These are phyloP conservation scores for Suhomyces anneliseae DNA, from an alignment of 1,139 yeast genomes.

Conservation along the genomic window DNA sequence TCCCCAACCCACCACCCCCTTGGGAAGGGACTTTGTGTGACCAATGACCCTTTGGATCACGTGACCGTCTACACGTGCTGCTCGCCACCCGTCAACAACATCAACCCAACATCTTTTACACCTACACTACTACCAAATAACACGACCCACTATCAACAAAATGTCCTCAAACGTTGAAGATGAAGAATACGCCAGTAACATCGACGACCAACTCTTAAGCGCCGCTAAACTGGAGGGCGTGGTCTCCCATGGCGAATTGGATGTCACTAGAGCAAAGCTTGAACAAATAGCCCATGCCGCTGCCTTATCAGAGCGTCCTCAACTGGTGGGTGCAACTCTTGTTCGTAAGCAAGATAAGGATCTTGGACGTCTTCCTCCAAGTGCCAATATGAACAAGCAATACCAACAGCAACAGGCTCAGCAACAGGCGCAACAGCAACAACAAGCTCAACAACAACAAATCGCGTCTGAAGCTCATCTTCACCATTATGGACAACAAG, in stretches of 20 bases:
- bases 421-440: constrained; percentile 16
- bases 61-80: neutral
- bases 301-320: constrained; percentile 14
- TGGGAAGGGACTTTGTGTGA: neutral
- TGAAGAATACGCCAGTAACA: constrained; percentile 44
- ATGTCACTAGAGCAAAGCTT: constrained; percentile 29
- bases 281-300: constrained; percentile 37
- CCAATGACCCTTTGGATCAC: neutral
- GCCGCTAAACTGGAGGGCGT: constrained; percentile 38
- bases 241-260: constrained; percentile 28
- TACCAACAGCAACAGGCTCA: constrained; percentile 19
- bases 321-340: constrained; percentile 2
- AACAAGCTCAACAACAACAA: constrained; percentile 17
- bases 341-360: constrained; percentile 1
- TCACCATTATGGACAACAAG: constrained; percentile 22
- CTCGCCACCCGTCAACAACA: constrained; percentile 1
- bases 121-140: constrained; percentile 31
- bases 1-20: neutral
- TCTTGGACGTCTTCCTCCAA: neutral
- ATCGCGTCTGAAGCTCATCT: constrained; percentile 23
- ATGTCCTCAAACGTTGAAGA: constrained; percentile 31
- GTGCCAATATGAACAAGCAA: constrained; percentile 15
- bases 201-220: constrained; percentile 47
- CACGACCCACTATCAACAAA: constrained; percentile 19
- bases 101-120: constrained; percentile 8